Percentiles rank a stretch among this genome's conserved stretches.
phyloP scores from a whole-genome alignment of 1,284 basidiomycete species.

The Malassezia caprae region DNA sequence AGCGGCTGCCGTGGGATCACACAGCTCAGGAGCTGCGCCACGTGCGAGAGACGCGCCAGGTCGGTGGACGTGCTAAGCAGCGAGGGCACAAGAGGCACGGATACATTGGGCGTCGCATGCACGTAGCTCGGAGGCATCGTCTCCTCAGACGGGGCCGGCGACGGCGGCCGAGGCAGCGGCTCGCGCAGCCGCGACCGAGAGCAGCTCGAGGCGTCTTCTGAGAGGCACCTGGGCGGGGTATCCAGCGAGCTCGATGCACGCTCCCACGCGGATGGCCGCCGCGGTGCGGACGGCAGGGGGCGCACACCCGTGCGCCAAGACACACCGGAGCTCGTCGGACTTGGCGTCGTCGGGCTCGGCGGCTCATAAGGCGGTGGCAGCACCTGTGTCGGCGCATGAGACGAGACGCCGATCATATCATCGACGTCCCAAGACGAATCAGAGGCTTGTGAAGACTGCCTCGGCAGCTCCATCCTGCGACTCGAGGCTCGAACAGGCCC shows the following conservation, averaged over 20 bases:
- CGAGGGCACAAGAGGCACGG: neutral
- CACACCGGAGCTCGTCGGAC: neutral
- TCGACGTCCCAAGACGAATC: neutral
- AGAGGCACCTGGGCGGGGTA: neutral
- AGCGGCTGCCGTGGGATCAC: slow-evolving; percentile 73
- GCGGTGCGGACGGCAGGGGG: neutral
- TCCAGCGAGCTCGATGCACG: neutral
- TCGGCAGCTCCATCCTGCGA: neutral
- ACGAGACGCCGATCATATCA: neutral
- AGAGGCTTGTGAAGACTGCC: neutral
- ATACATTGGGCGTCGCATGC: neutral
- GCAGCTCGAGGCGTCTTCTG: neutral
- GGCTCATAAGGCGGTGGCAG: neutral
- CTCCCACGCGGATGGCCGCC: neutral
- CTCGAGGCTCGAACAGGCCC: neutral
- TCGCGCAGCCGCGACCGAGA: neutral
- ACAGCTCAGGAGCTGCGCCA: slow-evolving; percentile 76
- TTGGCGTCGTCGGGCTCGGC: neutral
- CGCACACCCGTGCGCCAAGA: neutral
- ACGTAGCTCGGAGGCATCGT: neutral
- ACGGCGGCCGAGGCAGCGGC: neutral
- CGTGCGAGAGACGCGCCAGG: slow-evolving; percentile 71
- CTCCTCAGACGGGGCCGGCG: neutral
- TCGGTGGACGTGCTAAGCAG: slow-evolving; percentile 55
- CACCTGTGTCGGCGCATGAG: neutral